Evolutionary conservation across 805 yeast genomes (phyloP).

Genomic region (Starmerella powellii): DNA sequence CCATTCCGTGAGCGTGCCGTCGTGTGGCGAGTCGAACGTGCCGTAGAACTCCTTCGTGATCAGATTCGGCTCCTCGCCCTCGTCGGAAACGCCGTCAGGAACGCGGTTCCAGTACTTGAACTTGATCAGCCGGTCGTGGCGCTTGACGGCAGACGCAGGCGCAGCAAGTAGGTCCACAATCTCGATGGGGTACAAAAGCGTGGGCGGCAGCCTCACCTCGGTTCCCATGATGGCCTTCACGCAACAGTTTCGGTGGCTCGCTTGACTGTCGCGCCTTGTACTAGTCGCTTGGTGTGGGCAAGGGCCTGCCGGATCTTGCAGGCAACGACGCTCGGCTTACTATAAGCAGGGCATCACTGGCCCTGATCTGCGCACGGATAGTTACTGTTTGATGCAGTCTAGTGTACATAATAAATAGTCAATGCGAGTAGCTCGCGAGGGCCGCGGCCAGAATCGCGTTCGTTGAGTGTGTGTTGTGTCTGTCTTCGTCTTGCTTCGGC

Average conservation of each 20-base stretch:
- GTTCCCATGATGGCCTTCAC: slow-evolving; percentile 14
- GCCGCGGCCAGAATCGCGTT: too few relatives aligned
- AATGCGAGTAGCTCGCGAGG: too few relatives aligned
- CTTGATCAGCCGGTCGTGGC: slow-evolving; percentile 44
- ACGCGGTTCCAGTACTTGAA: slow-evolving; percentile 55
- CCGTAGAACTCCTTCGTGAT: slow-evolving; percentile 31
- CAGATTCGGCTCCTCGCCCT: slow-evolving; percentile 26
- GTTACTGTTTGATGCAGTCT: too few relatives aligned
- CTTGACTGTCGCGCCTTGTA: background rate
- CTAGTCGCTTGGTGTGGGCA: too few relatives aligned
- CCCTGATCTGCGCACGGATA: too few relatives aligned
- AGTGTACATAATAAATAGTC: too few relatives aligned
- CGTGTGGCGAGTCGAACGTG: slow-evolving; percentile 69
- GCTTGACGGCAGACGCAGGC: slow-evolving; percentile 37
- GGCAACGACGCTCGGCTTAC: too few relatives aligned
- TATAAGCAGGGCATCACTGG: too few relatives aligned
- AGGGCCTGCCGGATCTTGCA: too few relatives aligned
- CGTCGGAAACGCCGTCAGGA: slow-evolving; percentile 31
- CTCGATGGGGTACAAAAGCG: slow-evolving; percentile 57
- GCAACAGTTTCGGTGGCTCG: too few relatives aligned
- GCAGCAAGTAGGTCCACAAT: slow-evolving; percentile 39
- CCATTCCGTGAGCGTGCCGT: slow-evolving; percentile 50
- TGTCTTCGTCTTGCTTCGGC: slow-evolving; percentile 1
- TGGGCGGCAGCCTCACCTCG: slow-evolving; percentile 38
- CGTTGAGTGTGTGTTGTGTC: too few relatives aligned